Percentiles rank a stretch among this genome's conserved stretches.
phyloP scores from a whole-genome alignment of 2,329 filamentous ascomycete genomes.

The Penicillium nordicum region DNA sequence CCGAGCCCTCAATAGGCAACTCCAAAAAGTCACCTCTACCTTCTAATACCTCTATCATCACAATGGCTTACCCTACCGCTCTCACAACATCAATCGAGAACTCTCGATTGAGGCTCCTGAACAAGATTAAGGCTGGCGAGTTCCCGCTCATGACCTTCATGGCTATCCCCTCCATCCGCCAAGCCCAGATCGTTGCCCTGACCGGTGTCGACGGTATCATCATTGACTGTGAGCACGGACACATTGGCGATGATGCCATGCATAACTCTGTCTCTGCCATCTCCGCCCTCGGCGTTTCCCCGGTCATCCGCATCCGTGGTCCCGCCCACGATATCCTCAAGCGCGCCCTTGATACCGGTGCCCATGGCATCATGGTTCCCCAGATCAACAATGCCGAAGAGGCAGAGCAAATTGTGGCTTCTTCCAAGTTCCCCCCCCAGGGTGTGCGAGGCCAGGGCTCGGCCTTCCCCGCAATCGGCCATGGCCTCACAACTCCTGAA shows the following conservation, averaged over 20 bases:
- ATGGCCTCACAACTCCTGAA: conserved; percentile 34
- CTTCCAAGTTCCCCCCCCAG: conserved; percentile 30
- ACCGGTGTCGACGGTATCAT: conserved; percentile 64
- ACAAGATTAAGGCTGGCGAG: conserved; percentile 40
- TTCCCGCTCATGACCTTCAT: conserved; percentile 51
- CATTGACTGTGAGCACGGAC: conserved; percentile 42
- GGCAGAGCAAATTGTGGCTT: conserved; percentile 22
- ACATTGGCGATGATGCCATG: conserved; percentile 30
- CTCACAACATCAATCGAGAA: conserved; percentile 38
- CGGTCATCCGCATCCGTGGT: conserved; percentile 22
- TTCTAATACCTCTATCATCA: neutral
- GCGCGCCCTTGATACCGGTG: conserved; percentile 24
- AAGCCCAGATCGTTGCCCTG: conserved; percentile 57
- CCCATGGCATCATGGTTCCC: conserved; percentile 46
- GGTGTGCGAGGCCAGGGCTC: conserved; percentile 31
- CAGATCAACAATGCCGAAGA: conserved; percentile 52
- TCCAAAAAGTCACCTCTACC: neutral
- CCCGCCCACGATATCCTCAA: conserved; percentile 25
- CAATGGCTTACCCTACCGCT: conserved; percentile 27
- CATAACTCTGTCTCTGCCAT: conserved; percentile 28
- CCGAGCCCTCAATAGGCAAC: neutral
- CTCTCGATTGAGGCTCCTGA: conserved; percentile 44
- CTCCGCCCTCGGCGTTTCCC: conserved; percentile 24
- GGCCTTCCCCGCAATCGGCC: conserved; percentile 26
- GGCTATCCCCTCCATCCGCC: conserved; percentile 47